phyloP scores from a whole-genome alignment of 176 grass and related monocot genomes.

The Avena atlantica region DNA sequence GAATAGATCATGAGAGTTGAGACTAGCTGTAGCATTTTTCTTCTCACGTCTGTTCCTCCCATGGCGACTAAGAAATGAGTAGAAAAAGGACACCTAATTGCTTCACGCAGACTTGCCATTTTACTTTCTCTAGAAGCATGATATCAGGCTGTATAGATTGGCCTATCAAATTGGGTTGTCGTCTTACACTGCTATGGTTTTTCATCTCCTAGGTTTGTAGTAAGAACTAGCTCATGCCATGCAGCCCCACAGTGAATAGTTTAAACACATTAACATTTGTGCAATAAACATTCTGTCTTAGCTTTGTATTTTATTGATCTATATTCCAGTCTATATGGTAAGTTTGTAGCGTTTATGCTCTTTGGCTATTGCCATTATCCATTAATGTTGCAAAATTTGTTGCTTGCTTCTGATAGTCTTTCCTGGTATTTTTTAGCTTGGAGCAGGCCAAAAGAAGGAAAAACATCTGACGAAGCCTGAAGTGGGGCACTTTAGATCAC shows the following conservation, averaged over 20 bases:
- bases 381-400: constrained; percentile 9
- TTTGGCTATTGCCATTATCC: constrained; percentile 40
- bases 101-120: not conserved
- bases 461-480: constrained; percentile 97
- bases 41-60: not conserved
- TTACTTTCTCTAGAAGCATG: not conserved
- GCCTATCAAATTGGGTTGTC: constrained; percentile 26
- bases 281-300: not conserved
- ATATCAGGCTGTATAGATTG: not conserved
- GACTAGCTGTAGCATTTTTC: not conserved
- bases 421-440: constrained; percentile 64
- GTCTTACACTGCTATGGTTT: not conserved
- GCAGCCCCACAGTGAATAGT: constrained; percentile 17
- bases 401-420: constrained; percentile 33
- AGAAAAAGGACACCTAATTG: not conserved
- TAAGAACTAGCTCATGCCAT: not conserved
- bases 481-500: constrained; percentile 88
- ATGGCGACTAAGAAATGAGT: not conserved
- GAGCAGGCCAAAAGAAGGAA: constrained; percentile 98
- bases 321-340: constrained; percentile 14
- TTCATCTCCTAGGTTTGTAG: not conserved
- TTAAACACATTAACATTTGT: constrained; percentile 30
- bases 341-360: not conserved
- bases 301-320: constrained; percentile 18
- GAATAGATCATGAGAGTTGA: constrained; percentile 3